A percentile compares a stretch with the other conserved stretches of the same genome.
phyloP scores from a whole-genome alignment of 768 basidiomycete species.

The Boletus eberwhitei region DNA sequence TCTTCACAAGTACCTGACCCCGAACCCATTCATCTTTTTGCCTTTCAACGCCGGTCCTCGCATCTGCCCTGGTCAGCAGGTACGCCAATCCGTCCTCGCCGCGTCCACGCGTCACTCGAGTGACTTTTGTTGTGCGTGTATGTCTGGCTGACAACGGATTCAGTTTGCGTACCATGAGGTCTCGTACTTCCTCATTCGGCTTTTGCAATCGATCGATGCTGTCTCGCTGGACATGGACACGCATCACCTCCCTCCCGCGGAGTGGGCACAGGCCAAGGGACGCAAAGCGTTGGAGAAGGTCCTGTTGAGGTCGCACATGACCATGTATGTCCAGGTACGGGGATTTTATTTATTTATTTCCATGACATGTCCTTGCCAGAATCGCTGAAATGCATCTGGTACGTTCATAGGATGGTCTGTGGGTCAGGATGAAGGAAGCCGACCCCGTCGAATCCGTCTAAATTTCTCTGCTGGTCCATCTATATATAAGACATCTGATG shows the following conservation, averaged over 20 bases:
- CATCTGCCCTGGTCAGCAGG: slow-evolving; percentile 39
- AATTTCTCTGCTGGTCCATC: no score
- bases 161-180: slow-evolving; percentile 57
- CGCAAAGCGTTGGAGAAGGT: slow-evolving; percentile 42
- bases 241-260: slow-evolving; percentile 32
- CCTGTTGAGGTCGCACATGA: slow-evolving; percentile 38
- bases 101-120: no score
- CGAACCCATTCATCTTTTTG: slow-evolving; percentile 51
- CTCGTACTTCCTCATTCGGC: slow-evolving; percentile 51
- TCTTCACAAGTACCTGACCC: slow-evolving; percentile 48
- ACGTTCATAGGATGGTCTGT: slow-evolving; percentile 20
- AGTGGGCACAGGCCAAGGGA: slow-evolving; percentile 33
- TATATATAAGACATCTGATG: not conserved
- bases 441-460: slow-evolving; percentile 3
- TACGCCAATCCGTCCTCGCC: not conserved
- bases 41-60: slow-evolving; percentile 41
- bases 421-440: slow-evolving; percentile 25
- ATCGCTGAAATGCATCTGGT: not conserved
- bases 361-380: not conserved
- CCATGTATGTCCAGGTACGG: slow-evolving; percentile 41
- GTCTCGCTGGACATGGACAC: slow-evolving; percentile 39
- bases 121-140: no score
- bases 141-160: not conserved
- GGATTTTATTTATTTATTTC: no score
- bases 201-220: slow-evolving; percentile 46